Base-by-base conservation (phyloP, 768 basidiomycete genomes). In the Strobilomyces echinocephalus region DNA sequence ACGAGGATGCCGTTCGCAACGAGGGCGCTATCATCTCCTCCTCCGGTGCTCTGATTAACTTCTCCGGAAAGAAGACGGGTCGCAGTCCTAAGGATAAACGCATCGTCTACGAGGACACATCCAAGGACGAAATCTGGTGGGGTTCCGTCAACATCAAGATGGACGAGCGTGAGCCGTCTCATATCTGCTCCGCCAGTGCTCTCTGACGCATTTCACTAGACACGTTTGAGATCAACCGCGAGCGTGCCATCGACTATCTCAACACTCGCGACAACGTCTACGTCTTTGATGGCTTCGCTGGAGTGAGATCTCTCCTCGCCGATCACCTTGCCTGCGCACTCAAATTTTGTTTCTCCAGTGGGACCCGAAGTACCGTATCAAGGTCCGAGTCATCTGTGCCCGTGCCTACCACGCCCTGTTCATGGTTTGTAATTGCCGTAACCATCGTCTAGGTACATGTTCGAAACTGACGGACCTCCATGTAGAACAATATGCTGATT, bases 401-500 rank as follows among this genome's bases (percentile, higher is more conserved):
- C 85, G 97, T 52, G 97, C 97, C 31, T 99, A 99, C 75, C 97
- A 99, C 72, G 97, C 95, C 30, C 80, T 97, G 54, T 99, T 94
- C 79, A 97, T 97, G 94, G 91, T 90, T 66, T 70, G 86, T 57
- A 16, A 56, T 52, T 60, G 56, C 43, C 46, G 46, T 41, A 35
- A 60, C 48, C 15, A 36, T 16, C 6, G 35, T 36, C 30, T 46
- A 16, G 21, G 15, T 28, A 40, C 45, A 30, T 59, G 9, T 24
- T 50, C 53, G 45, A 46, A 26, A 14, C 41, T 63, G 50, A 55
- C 21, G 8, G 18, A 3, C 11, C 24, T 35, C 16, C n/a, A n/a
- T n/a, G n/a, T 68, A 93, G 91, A 88, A 97, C 76, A 97, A 97
- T 81, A 97, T 99, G 97, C 83, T 99, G 57, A 99, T 99, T 72